Evolutionary conservation across 1,284 basidiomycete species (phyloP).

Genomic region (Naganishia cerealis): DNA sequence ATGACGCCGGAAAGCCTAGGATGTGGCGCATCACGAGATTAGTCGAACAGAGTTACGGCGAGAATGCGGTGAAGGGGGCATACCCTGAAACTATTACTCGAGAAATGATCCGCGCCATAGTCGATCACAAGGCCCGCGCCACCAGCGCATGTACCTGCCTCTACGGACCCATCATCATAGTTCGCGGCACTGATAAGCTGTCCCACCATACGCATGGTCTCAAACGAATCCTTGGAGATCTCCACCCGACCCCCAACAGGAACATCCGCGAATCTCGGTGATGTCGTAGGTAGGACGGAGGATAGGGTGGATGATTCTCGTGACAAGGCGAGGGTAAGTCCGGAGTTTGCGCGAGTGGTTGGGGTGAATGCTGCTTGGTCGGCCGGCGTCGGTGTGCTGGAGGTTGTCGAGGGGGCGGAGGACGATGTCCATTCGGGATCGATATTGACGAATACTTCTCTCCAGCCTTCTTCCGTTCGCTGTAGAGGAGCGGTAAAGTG

Average conservation of each 20-base stretch:
- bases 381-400: conserved; percentile 14
- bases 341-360: conserved; percentile 42
- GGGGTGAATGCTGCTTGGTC: conserved; percentile 21
- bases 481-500: conserved; percentile 43
- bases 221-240: conserved; percentile 70
- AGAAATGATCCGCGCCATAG: conserved; percentile 76
- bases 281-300: conserved; percentile 67
- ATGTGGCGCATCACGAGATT: not conserved
- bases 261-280: conserved; percentile 66
- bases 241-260: conserved; percentile 73
- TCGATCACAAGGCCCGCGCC: conserved; percentile 85
- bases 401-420: not conserved
- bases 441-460: conserved; percentile 76
- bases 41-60: conserved; percentile 11
- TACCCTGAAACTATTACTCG: conserved; percentile 77
- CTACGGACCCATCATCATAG: conserved; percentile 9
- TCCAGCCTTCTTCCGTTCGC: conserved; percentile 78
- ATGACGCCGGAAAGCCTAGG: conserved; percentile 84
- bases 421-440: conserved; percentile 39
- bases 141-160: conserved; percentile 48
- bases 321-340: conserved; percentile 69
- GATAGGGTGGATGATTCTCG: conserved; percentile 66
- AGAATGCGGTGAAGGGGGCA: conserved; percentile 40
- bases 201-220: conserved; percentile 66
- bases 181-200: conserved; percentile 58